phyloP scores from a whole-genome alignment of 495 filamentous ascomycete genomes.

The Annulohypoxylon bovei region DNA sequence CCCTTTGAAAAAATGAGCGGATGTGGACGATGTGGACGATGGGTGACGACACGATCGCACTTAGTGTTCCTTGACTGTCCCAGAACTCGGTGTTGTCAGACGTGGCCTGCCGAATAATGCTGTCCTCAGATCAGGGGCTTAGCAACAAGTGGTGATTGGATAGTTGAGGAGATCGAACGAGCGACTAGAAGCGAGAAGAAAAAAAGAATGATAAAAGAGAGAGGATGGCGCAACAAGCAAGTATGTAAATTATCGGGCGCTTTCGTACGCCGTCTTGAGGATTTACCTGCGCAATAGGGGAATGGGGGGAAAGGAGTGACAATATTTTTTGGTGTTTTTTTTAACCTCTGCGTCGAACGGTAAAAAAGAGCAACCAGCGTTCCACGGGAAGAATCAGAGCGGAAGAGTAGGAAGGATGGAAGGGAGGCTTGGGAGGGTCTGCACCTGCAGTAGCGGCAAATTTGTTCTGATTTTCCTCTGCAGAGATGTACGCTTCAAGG shows the following conservation, averaged over 20 bases:
- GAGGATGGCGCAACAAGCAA: slow-evolving; percentile 28
- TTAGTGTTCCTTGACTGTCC: slow-evolving; percentile 36
- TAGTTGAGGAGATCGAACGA: slow-evolving; percentile 37
- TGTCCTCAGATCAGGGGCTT: slow-evolving; percentile 47
- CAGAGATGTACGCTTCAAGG: slow-evolving; percentile 5
- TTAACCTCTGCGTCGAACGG: slow-evolving; percentile 20
- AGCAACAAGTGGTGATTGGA: slow-evolving; percentile 37
- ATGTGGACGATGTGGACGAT: slow-evolving; percentile 19
- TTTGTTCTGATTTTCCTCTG: slow-evolving; percentile 18
- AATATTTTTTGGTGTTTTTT: slow-evolving; percentile 39
- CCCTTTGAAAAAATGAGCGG: slow-evolving; percentile 36
- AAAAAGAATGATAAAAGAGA: slow-evolving; percentile 5
- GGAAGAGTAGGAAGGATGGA: background rate
- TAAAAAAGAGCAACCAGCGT: slow-evolving; percentile 28
- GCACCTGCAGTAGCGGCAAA: slow-evolving; percentile 40
- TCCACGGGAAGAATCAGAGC: slow-evolving; percentile 22
- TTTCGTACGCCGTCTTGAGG: slow-evolving; percentile 12
- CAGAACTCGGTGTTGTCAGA: slow-evolving; percentile 37
- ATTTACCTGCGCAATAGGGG: background rate
- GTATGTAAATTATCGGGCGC: slow-evolving; percentile 9
- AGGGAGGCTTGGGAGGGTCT: slow-evolving; percentile 33
- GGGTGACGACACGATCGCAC: slow-evolving; percentile 36
- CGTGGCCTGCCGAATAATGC: slow-evolving; percentile 44
- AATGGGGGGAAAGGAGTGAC: slow-evolving; percentile 35
- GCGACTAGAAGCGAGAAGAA: slow-evolving; percentile 34